Percentiles rank a stretch among this genome's conserved stretches.
Evolutionary conservation across 441 rosid species (phyloP).

Genomic region (Adansonia madagascariensis): DNA sequence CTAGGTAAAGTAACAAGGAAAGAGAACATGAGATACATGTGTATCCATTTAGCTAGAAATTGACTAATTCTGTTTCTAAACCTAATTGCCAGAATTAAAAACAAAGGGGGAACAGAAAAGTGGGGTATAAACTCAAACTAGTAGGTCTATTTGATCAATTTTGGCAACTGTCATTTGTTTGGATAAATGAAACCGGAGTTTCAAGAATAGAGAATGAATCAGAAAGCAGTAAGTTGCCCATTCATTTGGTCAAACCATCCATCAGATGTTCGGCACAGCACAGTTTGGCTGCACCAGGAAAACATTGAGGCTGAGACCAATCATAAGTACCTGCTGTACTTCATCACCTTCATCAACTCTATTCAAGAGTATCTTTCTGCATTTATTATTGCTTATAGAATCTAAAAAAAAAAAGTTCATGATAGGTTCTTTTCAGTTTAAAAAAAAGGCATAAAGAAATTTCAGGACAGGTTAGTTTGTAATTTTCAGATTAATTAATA

Average conservation of each 20-base stretch:
- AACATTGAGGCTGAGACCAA: slow-evolving; percentile 37
- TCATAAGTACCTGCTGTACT: slow-evolving; percentile 53
- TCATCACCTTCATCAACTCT: slow-evolving; percentile 49
- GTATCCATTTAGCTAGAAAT: neutral
- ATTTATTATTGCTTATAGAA: neutral
- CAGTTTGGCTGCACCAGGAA: slow-evolving; percentile 46
- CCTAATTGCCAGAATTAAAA: neutral
- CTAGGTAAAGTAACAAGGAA: neutral
- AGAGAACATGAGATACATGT: too few relatives aligned
- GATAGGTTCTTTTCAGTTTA: neutral
- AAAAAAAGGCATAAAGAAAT: neutral
- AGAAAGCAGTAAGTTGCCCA: slow-evolving; percentile 35
- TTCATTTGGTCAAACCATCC: slow-evolving; percentile 38
- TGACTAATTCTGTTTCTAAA: neutral
- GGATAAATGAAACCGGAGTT: neutral
- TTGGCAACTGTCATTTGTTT: neutral
- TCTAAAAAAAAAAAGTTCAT: neutral
- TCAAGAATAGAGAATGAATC: slow-evolving; percentile 48
- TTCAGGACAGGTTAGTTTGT: neutral
- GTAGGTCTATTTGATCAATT: slow-evolving; percentile 7
- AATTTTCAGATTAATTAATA: neutral
- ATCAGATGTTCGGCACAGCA: slow-evolving; percentile 47
- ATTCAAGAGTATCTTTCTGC: slow-evolving; percentile 19
- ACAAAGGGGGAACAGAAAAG: neutral
- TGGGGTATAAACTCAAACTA: neutral